Evolutionary conservation across 225 moss, liverwort and hornwort species (phyloP).

Genomic region (Sphagnum contortum): DNA sequence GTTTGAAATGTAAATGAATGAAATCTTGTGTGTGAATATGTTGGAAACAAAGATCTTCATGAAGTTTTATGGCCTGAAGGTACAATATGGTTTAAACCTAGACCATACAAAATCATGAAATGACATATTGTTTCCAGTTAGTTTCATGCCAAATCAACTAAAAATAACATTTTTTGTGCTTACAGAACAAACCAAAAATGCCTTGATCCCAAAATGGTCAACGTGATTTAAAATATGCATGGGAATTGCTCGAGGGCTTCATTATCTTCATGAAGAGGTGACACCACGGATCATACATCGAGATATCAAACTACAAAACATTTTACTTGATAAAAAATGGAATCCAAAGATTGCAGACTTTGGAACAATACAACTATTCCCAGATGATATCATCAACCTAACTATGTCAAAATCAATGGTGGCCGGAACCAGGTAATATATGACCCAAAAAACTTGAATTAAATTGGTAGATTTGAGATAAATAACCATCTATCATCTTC

Average conservation of each 20-base stretch:
- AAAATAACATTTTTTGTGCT: background rate
- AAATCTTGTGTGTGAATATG: conserved; percentile 54
- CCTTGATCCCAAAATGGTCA: background rate
- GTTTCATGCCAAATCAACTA: background rate
- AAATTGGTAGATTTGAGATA: too few relatives aligned
- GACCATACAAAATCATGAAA: too few relatives aligned
- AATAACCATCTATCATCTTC: too few relatives aligned
- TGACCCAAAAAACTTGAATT: too few relatives aligned
- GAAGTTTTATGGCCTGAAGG: background rate
- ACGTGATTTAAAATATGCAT: background rate
- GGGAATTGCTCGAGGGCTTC: conserved; percentile 3
- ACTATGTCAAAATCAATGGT: background rate
- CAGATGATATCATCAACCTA: conserved; percentile 8
- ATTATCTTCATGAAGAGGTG: conserved; percentile 6
- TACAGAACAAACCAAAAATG: background rate
- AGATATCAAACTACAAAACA: conserved; percentile 17
- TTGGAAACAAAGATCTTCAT: conserved; percentile 15
- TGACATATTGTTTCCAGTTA: too few relatives aligned
- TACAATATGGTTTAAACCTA: too few relatives aligned
- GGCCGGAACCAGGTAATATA: conserved; percentile 11
- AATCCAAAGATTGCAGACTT: conserved; percentile 31
- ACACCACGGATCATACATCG: conserved; percentile 10
- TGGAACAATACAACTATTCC: conserved; percentile 13
- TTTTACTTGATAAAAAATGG: conserved; percentile 12
- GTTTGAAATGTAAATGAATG: conserved; percentile 26